Conservation (phyloP, 441 rosid species). For the Syzygium syzygioides region DNA sequence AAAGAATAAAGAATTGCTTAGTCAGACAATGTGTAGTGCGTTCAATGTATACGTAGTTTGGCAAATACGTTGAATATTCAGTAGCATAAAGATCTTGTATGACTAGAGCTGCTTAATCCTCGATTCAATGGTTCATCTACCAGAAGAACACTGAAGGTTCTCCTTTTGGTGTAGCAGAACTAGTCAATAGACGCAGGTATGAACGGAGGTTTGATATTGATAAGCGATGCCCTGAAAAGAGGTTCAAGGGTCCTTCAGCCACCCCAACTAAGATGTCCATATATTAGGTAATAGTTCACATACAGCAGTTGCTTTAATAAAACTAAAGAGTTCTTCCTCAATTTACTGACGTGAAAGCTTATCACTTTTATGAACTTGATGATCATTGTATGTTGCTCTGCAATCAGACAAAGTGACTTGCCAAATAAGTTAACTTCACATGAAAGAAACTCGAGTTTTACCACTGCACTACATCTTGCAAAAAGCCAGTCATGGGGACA, state of each 20-base stretch:
- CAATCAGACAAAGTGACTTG: not conserved
- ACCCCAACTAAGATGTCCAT: not conserved
- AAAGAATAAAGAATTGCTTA: not conserved
- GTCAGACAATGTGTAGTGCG: not conserved
- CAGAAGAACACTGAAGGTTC: not conserved
- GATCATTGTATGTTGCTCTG: not conserved
- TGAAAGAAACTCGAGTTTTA: constrained; percentile 12
- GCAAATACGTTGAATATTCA: not conserved
- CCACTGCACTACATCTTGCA: constrained; percentile 42
- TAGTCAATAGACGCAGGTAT: not conserved
- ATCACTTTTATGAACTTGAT: not conserved
- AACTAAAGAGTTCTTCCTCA: not conserved
- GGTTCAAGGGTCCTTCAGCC: not conserved
- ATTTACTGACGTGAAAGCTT: not conserved
- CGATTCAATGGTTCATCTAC: not conserved
- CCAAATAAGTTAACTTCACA: not conserved
- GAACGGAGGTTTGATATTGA: not conserved
- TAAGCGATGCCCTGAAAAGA: not conserved
- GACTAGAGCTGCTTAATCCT: not conserved
- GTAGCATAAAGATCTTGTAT: not conserved
- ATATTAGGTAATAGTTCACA: not conserved
- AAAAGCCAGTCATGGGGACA: constrained; percentile 64
- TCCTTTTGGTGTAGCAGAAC: not conserved
- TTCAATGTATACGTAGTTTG: not conserved
- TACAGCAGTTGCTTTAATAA: not conserved